Base-by-base conservation (phyloP, 1,284 basidiomycete genomes). In the Phellopilus nigrolimitatus region DNA sequence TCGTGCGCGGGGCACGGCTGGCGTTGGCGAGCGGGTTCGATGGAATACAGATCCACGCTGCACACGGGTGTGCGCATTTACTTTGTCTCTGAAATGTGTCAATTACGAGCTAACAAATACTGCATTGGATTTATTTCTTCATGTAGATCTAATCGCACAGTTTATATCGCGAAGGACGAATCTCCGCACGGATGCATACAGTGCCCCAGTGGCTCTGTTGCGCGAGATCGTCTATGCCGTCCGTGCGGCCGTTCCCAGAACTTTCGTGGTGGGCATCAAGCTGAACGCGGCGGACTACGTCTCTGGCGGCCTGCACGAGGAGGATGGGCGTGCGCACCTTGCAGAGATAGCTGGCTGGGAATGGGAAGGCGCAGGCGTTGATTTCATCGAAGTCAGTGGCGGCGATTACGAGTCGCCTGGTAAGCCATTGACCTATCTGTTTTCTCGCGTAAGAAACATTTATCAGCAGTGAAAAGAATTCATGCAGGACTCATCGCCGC, bases 251-350 rank as follows among this genome's bases (percentile, higher is more conserved):
- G 79, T 82, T 3, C 76, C 82, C 0, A 58, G 64, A 3, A 64
- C 73, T 15, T 97, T 97, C 62, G 69, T 88, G 10, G 60, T 97
- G 17, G 88, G 90, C 1, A 71, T 98, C 63, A 97, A 98, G 63
- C 69, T 97, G 44, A 97, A 93, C 63, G 84, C 87, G 21, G 84
- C 83, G 0, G 95, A 97, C 65, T 97, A 92, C 59, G 72, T 84
- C 0, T 68, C 74, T 47, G 72, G 75, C 3, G 73, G 74, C 8
- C 56, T 70, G 19, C 63, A 57, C 15, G 69, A 70, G 30, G 66
- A 60, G 3, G 59, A 62, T 24, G 57, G 84, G 1, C 66, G 91
- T 3, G 66, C 72, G 31, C 84, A 94, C 58, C 71, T 93, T 15
- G 65, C 68, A 27, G 66, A 74, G 51, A 80, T 95, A 36, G 78